Evolutionary conservation across 2,329 filamentous ascomycete species (phyloP).

Genomic region (Orbilia brochopaga): DNA sequence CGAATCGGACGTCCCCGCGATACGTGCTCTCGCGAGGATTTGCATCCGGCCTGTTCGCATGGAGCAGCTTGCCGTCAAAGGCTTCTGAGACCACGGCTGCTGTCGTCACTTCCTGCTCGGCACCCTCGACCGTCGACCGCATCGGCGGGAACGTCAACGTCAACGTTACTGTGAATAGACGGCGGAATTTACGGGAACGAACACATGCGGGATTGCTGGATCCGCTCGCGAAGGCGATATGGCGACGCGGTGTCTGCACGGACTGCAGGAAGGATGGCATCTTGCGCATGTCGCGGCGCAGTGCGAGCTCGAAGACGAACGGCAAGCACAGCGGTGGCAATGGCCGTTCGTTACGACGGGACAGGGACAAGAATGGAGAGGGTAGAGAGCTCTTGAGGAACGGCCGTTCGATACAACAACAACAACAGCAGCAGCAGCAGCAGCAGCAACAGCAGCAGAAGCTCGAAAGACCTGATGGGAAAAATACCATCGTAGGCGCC

Average conservation of each 20-base stretch:
- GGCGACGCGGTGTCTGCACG: constrained; percentile 41
- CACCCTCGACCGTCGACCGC: constrained; percentile 39
- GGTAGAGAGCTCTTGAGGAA: constrained; percentile 21
- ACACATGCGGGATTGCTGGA: constrained; percentile 28
- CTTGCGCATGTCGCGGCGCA: constrained; percentile 38
- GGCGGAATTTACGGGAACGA: constrained; percentile 43
- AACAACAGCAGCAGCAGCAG: constrained; percentile 11
- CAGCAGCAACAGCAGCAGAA: constrained; percentile 1
- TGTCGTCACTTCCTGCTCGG: constrained; percentile 51
- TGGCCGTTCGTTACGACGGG: constrained; percentile 16
- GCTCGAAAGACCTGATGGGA: constrained; percentile 31
- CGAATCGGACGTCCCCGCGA: constrained; percentile 40
- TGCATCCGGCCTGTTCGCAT: constrained; percentile 53
- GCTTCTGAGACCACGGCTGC: constrained; percentile 53
- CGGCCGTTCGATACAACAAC: constrained; percentile 2
- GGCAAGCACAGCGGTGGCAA: constrained; percentile 23
- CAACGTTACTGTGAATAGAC: constrained; percentile 12
- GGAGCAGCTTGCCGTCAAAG: constrained; percentile 51
- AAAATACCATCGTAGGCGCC: not conserved
- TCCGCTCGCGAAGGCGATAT: constrained; percentile 46
- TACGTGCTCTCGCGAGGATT: constrained; percentile 55
- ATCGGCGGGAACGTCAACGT: constrained; percentile 49
- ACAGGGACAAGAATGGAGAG: constrained; percentile 28
- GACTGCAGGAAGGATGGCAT: constrained; percentile 49
- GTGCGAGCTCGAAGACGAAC: constrained; percentile 39